phyloP scores from a whole-genome alignment of 495 filamentous ascomycete genomes.

The Aspergillus ellipticus region DNA sequence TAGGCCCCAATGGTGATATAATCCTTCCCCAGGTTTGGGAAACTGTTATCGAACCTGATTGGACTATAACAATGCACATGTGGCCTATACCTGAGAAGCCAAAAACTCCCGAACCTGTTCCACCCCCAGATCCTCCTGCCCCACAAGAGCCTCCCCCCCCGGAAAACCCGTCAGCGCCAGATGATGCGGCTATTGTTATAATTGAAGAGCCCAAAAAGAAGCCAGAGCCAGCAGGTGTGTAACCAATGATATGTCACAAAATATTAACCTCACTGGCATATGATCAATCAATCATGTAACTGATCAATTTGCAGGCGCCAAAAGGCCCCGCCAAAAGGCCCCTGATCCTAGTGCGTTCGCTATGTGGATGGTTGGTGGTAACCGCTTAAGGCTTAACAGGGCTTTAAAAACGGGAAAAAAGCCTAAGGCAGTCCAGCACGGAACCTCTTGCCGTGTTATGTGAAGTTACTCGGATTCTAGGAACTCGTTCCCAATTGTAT shows the following conservation, averaged over 20 bases:
- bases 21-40: slow-evolving; percentile 88
- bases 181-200: slow-evolving; percentile 15
- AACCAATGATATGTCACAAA: background rate
- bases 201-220: slow-evolving; percentile 35
- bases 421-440: slow-evolving; percentile 26
- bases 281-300: background rate
- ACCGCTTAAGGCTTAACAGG: slow-evolving; percentile 26
- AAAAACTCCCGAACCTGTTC: slow-evolving; percentile 38
- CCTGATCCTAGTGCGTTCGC: slow-evolving; percentile 34
- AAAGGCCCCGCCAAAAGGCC: slow-evolving; percentile 27
- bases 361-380: slow-evolving; percentile 40
- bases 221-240: slow-evolving; percentile 26
- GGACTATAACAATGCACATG: slow-evolving; percentile 93
- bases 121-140: slow-evolving; percentile 21
- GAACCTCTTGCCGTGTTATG: slow-evolving; percentile 19
- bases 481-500: slow-evolving; percentile 1
- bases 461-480: slow-evolving; percentile 12
- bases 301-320: slow-evolving; percentile 21
- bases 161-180: slow-evolving; percentile 18
- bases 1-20: slow-evolving; percentile 80
- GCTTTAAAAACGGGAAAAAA: slow-evolving; percentile 38
- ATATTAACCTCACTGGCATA: background rate
- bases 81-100: slow-evolving; percentile 78
- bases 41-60: slow-evolving; percentile 78
- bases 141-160: slow-evolving; percentile 22